A percentile compares a stretch with the other conserved stretches of the same genome.
phyloP scores from a whole-genome alignment of 441 rosid genomes.

The Daphne laureola region DNA sequence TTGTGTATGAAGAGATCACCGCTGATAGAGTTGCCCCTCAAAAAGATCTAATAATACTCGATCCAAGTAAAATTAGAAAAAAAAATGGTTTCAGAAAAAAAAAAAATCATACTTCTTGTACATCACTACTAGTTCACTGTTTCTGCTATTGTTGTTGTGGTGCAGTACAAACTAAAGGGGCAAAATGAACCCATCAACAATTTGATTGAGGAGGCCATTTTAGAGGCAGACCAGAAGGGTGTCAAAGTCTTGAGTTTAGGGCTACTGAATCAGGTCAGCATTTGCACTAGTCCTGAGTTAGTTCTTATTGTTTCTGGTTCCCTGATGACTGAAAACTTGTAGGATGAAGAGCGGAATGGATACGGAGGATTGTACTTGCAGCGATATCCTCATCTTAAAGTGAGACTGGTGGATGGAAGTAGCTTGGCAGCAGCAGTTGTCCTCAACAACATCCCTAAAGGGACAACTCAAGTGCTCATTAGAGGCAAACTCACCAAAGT shows the following conservation, averaged over 20 bases:
- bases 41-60: no score
- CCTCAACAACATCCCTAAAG: slow-evolving; percentile 30
- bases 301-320: no score
- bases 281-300: no score
- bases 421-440: slow-evolving; percentile 40
- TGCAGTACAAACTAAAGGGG: slow-evolving; percentile 20
- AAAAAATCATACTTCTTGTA: no score
- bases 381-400: slow-evolving; percentile 31
- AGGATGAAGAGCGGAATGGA: slow-evolving; percentile 37
- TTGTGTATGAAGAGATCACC: no score
- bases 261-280: slow-evolving; percentile 43
- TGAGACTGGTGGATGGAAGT: slow-evolving; percentile 48
- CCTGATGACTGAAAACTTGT: not conserved
- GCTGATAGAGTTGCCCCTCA: no score
- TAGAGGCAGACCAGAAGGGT: slow-evolving; percentile 44
- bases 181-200: slow-evolving; percentile 26
- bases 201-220: slow-evolving; percentile 42
- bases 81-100: no score
- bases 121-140: no score
- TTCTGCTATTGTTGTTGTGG: no score
- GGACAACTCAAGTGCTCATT: slow-evolving; percentile 28
- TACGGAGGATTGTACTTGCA: slow-evolving; percentile 34
- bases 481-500: slow-evolving; percentile 37
- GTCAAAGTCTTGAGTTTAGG: slow-evolving; percentile 48
- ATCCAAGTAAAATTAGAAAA: no score